Percentiles rank a stretch among this genome's conserved stretches.
Conservation (phyloP, 1,284 basidiomycete species). For the Fomitopsis palustris region DNA sequence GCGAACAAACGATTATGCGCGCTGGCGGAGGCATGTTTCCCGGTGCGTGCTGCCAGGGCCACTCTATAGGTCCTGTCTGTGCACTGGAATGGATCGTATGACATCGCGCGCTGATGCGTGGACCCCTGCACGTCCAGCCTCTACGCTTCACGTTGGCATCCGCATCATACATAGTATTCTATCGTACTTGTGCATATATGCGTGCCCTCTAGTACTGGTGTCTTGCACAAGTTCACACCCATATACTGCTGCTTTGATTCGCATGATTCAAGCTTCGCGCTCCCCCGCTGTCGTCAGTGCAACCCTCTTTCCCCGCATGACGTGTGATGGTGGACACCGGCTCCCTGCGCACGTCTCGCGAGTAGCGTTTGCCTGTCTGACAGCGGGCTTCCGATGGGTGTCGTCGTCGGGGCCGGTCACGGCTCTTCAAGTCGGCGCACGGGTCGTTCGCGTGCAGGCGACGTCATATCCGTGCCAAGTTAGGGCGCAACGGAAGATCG, state of each 20-base stretch:
- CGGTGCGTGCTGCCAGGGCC: no score
- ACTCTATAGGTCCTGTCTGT: neutral
- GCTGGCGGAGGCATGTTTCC: neutral
- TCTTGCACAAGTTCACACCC: no score
- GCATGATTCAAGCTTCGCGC: neutral
- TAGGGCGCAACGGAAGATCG: no score
- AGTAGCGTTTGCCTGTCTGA: neutral
- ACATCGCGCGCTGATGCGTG: neutral
- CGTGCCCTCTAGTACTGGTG: no score
- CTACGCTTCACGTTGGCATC: neutral
- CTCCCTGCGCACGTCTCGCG: neutral
- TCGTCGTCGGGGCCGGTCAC: neutral
- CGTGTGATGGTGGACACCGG: neutral
- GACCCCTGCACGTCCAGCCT: neutral
- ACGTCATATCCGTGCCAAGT: no score
- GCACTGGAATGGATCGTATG: neutral
- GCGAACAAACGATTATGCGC: neutral
- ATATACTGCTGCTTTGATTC: neutral
- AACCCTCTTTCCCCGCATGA: constrained; percentile 1
- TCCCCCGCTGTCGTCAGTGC: neutral
- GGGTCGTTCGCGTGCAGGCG: neutral
- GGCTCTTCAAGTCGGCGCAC: neutral
- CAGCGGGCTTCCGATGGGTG: neutral
- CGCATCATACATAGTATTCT: neutral
- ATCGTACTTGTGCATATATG: no score